phyloP scores from a whole-genome alignment of 2,329 filamentous ascomycete genomes.

The Ceratocystis colombiana region DNA sequence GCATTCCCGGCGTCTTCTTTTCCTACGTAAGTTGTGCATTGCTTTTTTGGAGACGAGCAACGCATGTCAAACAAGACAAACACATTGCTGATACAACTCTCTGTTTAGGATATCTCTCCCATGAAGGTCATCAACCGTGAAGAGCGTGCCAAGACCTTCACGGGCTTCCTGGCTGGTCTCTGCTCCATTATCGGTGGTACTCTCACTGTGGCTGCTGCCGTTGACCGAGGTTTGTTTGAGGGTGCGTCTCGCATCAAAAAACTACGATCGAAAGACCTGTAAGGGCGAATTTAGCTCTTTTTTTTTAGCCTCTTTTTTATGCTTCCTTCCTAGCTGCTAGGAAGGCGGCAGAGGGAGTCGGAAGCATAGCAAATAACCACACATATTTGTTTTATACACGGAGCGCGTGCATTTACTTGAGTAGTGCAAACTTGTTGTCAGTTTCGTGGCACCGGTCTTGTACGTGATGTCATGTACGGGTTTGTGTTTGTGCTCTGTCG shows the following conservation, averaged over 20 bases:
- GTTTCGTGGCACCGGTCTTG: not conserved
- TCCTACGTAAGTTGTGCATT: constrained; percentile 62
- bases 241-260: constrained; percentile 79
- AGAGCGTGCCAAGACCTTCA: constrained; percentile 76
- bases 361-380: constrained; percentile 5
- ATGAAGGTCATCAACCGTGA: constrained; percentile 99
- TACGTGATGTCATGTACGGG: not conserved
- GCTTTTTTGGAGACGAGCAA: not conserved
- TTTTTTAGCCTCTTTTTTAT: not conserved
- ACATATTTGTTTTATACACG: constrained; percentile 10
- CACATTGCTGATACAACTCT: constrained; percentile 5
- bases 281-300: constrained; percentile 25
- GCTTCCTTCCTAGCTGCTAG: not conserved
- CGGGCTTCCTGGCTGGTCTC: constrained; percentile 83
- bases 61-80: no score
- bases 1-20: constrained; percentile 97
- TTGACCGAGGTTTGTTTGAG: constrained; percentile 87
- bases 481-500: not conserved
- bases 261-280: constrained; percentile 57
- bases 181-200: constrained; percentile 94
- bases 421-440: not conserved
- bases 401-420: not conserved
- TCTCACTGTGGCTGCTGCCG: constrained; percentile 83
- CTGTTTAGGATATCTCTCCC: constrained; percentile 75
- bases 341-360: not conserved